Base-by-base conservation (phyloP, 257 asterid genomes). In the Gynochthodes officinalis region DNA sequence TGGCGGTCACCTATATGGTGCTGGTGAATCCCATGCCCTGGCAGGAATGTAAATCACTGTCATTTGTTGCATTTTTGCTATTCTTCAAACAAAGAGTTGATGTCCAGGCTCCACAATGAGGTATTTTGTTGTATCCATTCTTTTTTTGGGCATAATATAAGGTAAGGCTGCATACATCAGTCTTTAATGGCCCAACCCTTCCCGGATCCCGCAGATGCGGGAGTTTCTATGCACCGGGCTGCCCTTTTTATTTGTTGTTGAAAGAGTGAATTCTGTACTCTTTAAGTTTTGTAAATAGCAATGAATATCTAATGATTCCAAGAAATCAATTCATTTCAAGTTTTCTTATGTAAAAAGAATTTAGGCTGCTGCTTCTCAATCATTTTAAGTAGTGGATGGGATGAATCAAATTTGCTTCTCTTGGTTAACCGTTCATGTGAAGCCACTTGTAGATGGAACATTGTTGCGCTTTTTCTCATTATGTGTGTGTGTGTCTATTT, bases 81-180 rank as follows among this genome's bases (percentile, higher is more conserved):
- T 73, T 64, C 52, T 69, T 70, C 75, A 70, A 72, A 64, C 71
- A 23, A 73, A 74, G 46, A 69, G 68, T 73, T 70, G 50, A 71
- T 57, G 49, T 77, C 67, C 35, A 42, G 74, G 72, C 63, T 67
- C 64, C 61, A 19, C 33, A 44, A 40, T 50, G 74, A 80, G 78
- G 82, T 74, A 77, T 77, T 69, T 60, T 72, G 72, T 80, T 80
- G 81, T 69, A 77, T 62, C 70, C 61, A 57, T 70, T 65, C 73
- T 81, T 63, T 66, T n/a, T n/a, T n/a, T n/a, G n/a, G n/a, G n/a
- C n/a, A n/a, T n/a, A n/a, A n/a, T n/a, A n/a, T n/a, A n/a, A n/a
- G n/a, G n/a, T n/a, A n/a, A n/a, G n/a, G n/a, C n/a, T n/a, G n/a
- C n/a, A n/a, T n/a, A n/a, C n/a, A n/a, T n/a, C n/a, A n/a, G n/a